These are phyloP conservation scores for Hypoxylon sp. DNA, from an alignment of 2,329 filamentous ascomycete genomes.

Conservation along the genomic window DNA sequence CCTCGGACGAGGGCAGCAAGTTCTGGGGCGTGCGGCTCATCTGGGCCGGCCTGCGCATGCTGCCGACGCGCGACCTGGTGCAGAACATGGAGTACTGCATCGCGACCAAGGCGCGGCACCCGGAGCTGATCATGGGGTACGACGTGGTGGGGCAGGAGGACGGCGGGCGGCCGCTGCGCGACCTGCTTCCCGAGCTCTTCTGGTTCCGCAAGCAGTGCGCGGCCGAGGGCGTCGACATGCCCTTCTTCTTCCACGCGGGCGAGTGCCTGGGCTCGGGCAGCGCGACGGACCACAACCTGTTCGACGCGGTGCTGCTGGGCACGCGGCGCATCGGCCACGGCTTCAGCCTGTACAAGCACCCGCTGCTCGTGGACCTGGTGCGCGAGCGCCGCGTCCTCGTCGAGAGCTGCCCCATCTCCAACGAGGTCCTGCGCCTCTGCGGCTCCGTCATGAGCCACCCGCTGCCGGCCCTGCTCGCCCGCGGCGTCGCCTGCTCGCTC, in stretches of 20 bases:
- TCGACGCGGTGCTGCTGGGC: constrained; percentile 85
- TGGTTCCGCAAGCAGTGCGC: constrained; percentile 91
- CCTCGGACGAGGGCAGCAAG: constrained; percentile 70
- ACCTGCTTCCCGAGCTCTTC: constrained; percentile 84
- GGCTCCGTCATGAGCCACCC: constrained; percentile 80
- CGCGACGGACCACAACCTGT: constrained; percentile 80
- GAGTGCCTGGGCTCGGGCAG: constrained; percentile 84
- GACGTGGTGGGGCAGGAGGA: constrained; percentile 93
- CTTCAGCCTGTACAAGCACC: constrained; percentile 90
- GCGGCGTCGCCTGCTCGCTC: constrained; percentile 83
- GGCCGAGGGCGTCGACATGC: constrained; percentile 79
- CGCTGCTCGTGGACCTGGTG: constrained; percentile 85
- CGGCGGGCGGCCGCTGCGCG: constrained; percentile 74
- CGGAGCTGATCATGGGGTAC: constrained; percentile 83
- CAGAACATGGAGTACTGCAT: constrained; percentile 90
- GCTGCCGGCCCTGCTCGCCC: constrained; percentile 81
- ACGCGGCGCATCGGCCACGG: constrained; percentile 90
- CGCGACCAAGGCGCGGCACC: constrained; percentile 78
- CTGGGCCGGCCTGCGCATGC: constrained; percentile 77
- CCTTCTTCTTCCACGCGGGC: constrained; percentile 96
- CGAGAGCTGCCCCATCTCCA: constrained; percentile 90
- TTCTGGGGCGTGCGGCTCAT: constrained; percentile 90
- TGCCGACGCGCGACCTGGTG: constrained; percentile 71
- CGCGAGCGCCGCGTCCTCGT: constrained; percentile 88
- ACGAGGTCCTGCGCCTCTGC: constrained; percentile 84